Conservation (phyloP, 345 rosid species). For the Diplotaxis tenuifolia region DNA sequence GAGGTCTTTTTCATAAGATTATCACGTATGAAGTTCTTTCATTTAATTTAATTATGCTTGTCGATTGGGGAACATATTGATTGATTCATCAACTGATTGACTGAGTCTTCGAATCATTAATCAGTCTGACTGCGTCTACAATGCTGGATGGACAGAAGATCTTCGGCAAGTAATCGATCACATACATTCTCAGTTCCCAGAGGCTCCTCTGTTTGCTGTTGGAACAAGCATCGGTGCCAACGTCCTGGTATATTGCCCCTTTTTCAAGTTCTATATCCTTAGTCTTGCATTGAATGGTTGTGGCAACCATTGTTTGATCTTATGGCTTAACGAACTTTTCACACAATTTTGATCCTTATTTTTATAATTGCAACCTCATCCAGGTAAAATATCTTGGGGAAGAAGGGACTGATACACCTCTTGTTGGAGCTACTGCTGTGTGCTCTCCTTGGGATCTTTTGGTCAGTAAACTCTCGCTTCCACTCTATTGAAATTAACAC, state of each 20-base stretch:
- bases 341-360: background rate
- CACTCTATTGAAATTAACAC: background rate
- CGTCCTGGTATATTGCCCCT: conserved; percentile 53
- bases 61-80: background rate
- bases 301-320: background rate
- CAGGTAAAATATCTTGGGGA: conserved; percentile 98
- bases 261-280: conserved; percentile 1
- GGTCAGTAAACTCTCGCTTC: conserved; percentile 51
- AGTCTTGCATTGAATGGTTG: background rate
- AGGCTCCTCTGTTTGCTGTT: conserved; percentile 74
- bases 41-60: background rate
- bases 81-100: background rate
- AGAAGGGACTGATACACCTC: conserved; percentile 61
- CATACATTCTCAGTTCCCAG: conserved; percentile 64
- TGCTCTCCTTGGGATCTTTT: conserved; percentile 94
- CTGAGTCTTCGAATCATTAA: background rate
- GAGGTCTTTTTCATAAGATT: background rate
- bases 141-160: conserved; percentile 97
- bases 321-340: background rate
- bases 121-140: conserved; percentile 91
- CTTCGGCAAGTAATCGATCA: conserved; percentile 50
- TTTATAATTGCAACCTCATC: background rate
- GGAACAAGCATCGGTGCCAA: conserved; percentile 98
- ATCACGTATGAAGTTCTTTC: background rate
- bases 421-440: conserved; percentile 84